Conservation (phyloP, 768 basidiomycete species). For the Podaxis mareebaensis region DNA sequence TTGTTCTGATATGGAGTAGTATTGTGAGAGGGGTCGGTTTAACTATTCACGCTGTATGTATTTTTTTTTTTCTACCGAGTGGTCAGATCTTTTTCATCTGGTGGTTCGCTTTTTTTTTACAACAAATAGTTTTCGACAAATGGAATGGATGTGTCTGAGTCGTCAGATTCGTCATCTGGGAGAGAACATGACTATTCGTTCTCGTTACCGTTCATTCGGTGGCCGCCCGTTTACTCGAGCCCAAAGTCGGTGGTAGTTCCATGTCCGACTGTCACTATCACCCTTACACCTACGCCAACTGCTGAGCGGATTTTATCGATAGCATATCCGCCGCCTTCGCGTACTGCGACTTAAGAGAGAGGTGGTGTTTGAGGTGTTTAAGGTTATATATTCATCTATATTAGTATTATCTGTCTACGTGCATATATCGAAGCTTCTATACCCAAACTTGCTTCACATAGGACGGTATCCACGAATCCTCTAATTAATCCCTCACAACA, state of each 20-base stretch:
- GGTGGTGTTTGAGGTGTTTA: background rate
- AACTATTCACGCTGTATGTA: background rate
- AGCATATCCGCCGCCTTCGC: conserved; percentile 5
- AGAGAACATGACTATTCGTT: background rate
- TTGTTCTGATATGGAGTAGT: conserved; percentile 23
- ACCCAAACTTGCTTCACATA: no score
- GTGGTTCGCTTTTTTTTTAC: no score
- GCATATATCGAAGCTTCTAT: no score
- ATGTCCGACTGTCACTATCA: background rate
- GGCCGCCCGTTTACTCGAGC: background rate
- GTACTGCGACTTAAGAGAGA: background rate
- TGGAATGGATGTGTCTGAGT: no score
- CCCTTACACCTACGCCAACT: background rate
- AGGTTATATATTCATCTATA: background rate
- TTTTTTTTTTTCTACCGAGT: background rate
- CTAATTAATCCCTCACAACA: conserved; percentile 17
- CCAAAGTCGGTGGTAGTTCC: background rate
- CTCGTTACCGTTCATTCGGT: background rate
- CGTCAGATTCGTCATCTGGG: background rate
- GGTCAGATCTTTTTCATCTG: no score
- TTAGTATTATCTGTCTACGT: no score
- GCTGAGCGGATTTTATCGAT: conserved; percentile 3
- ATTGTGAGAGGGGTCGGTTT: conserved; percentile 21
- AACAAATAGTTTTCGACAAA: no score
- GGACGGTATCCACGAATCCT: no score